These are phyloP conservation scores for Penicillium crustosum DNA, from an alignment of 2,329 filamentous ascomycete genomes.

Conservation along the genomic window DNA sequence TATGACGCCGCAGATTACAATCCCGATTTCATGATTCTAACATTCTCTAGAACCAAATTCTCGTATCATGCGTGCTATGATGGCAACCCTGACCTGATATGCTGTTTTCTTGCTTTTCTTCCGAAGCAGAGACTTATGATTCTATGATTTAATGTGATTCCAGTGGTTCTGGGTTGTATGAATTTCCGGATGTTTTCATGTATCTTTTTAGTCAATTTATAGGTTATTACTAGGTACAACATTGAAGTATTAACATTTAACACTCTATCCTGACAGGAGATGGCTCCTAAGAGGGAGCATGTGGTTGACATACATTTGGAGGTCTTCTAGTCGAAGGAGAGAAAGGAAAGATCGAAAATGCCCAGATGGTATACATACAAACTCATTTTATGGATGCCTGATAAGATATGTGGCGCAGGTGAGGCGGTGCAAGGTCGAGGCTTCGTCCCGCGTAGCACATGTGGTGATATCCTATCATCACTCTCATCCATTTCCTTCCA, in stretches of 20 bases:
- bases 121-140: slow-evolving; percentile 1
- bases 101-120: slow-evolving; percentile 8
- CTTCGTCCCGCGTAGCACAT: slow-evolving; percentile 16
- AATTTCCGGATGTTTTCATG: not conserved
- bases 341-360: not conserved
- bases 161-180: not conserved
- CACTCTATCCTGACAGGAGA: not conserved
- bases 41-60: slow-evolving; percentile 60
- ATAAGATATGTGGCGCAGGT: slow-evolving; percentile 26
- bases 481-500: slow-evolving; percentile 1
- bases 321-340: not conserved
- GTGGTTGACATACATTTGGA: not conserved
- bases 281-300: not conserved
- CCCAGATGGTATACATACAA: too few relatives aligned
- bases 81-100: slow-evolving; percentile 65
- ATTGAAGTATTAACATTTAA: not conserved
- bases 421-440: slow-evolving; percentile 26
- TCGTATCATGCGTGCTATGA: slow-evolving; percentile 65
- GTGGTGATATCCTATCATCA: slow-evolving; percentile 15
- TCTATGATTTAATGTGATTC: slow-evolving; percentile 2
- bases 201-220: slow-evolving; percentile 5
- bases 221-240: not conserved
- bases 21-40: slow-evolving; percentile 17
- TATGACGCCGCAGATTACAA: slow-evolving; percentile 46
- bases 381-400: slow-evolving; percentile 1